These are phyloP conservation scores for Eimeria praecox DNA, from an alignment of 169 alveolate species.

Conservation along the genomic window DNA sequence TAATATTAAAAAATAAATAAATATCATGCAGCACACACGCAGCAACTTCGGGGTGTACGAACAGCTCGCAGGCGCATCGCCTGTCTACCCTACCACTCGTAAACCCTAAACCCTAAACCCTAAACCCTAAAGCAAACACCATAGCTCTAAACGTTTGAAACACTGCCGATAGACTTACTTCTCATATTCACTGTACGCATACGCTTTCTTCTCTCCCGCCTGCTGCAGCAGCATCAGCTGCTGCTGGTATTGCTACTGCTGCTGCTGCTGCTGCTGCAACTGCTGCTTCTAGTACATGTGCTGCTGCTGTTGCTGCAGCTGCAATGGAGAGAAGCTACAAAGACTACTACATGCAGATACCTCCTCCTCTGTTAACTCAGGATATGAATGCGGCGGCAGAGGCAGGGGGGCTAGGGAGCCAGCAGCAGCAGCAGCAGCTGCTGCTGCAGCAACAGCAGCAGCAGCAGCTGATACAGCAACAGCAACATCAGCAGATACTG, in stretches of 20 bases:
- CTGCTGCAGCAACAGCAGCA: constrained; percentile 6
- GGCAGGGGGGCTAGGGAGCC: neutral
- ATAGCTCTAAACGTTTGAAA: neutral
- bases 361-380: neutral
- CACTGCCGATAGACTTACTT: neutral
- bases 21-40: neutral
- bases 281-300: neutral
- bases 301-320: neutral
- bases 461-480: neutral
- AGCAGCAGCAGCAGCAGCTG: constrained; percentile 36
- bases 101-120: constrained; percentile 16
- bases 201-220: neutral
- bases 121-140: neutral
- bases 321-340: neutral
- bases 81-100: neutral
- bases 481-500: neutral
- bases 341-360: neutral
- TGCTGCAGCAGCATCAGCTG: neutral
- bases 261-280: constrained; percentile 14
- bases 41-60: neutral
- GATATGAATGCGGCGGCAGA: neutral
- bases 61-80: neutral
- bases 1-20: neutral
- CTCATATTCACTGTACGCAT: neutral
- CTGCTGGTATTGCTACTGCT: neutral